Base-by-base conservation (phyloP, 441 rosid genomes). In the Gossypium gossypioides region DNA sequence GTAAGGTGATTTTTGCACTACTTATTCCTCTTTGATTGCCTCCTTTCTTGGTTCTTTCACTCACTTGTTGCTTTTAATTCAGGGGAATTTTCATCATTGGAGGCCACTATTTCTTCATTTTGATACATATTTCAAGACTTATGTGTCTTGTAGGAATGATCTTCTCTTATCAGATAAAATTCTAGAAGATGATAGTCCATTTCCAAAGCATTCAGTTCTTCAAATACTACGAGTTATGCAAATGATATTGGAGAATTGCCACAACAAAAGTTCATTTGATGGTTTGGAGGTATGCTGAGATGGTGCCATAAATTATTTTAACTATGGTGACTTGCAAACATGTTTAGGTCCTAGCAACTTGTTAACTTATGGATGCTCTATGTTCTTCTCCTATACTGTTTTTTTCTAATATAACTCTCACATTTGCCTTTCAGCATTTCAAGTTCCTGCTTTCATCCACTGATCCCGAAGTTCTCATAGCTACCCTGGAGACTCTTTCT, bases 81-180 rank as follows among this genome's bases (percentile, higher is more conserved):
- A 95, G 99, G 99, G 99, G 13, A 95, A 89, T 82, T 95, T 91
- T 79, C 95, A 91, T 86, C 99, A 95, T 81, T 95, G 99, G 99
- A 88, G 96, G 83, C 98, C 96, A 2, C 74, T 95, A 75, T 92
- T 95, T 88, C 87, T 89, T 68, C 97, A 92, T 84, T 95, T 95
- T 76, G 99, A 91, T 75, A 84, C 85, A 69, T 95, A 95, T 81
- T 89, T 95, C 86, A 92, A 87, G 91, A 84, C 93, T 13, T 90
- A 83, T 78, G 63, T 95, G 81, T 86, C 89, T 55, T 73, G 83
- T 82, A 91, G 99, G 83, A 95, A 86, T 79, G 99, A 89, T 80
- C 86, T 89, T 58, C 84, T 87, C 55, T 78, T 95, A 81, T 86
- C 97, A 64, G 92, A 91, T 84, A 78, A 85, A 55, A 81, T 88